These are phyloP conservation scores for Aspergillus fumigatus DNA, from an alignment of 2,329 filamentous ascomycete genomes.

Conservation along the genomic window DNA sequence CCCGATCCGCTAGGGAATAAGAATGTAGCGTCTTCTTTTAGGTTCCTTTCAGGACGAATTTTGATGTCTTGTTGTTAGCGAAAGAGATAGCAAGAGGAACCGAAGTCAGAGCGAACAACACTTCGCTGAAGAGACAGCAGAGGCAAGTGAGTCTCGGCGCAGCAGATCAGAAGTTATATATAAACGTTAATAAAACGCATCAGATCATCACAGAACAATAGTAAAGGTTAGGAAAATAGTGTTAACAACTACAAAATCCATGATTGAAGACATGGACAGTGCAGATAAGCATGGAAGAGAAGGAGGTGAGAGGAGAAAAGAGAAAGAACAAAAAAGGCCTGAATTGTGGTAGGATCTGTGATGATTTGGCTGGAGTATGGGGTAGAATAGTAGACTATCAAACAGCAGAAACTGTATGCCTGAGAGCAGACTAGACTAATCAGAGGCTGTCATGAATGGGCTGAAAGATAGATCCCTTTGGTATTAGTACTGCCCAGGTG, in stretches of 20 bases:
- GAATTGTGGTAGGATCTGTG: background rate
- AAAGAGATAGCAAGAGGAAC: background rate
- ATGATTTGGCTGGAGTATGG: background rate
- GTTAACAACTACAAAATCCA: background rate
- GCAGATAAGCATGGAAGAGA: background rate
- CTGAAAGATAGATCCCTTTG: background rate
- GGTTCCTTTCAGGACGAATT: background rate
- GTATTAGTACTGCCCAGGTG: background rate
- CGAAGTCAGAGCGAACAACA: background rate
- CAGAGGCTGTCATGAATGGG: background rate
- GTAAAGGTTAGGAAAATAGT: background rate
- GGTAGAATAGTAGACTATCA: background rate
- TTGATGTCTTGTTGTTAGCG: background rate
- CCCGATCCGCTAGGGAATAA: background rate
- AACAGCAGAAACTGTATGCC: background rate
- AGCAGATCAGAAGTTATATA: background rate
- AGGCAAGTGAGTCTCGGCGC: slow-evolving; percentile 1
- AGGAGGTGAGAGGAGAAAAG: background rate
- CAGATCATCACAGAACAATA: background rate
- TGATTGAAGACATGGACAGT: background rate
- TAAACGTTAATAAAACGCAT: background rate
- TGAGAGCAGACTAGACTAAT: background rate
- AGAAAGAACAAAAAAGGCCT: background rate
- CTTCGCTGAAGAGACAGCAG: background rate
- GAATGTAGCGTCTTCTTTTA: background rate